Base-by-base conservation (phyloP, 371 early-diverging fungal genomes). In the Saksenaea vasiformis region DNA sequence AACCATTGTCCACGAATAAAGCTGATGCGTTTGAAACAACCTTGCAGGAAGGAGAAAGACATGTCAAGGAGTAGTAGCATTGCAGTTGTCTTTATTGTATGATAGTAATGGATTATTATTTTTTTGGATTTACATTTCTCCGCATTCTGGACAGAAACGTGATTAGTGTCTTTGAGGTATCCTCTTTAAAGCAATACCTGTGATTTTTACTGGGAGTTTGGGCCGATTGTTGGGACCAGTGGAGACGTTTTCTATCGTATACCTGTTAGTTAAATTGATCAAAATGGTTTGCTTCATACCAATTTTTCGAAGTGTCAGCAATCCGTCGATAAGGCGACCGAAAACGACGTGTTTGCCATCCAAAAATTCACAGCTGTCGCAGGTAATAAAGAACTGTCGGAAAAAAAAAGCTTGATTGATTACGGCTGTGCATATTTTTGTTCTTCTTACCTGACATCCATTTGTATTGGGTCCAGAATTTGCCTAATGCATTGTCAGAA, bases 361-460 rank as follows among this genome's bases (percentile, higher is more conserved):
- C 69, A 99, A 80, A 72, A 92, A 96, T 26, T 91, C 91, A 59
- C 91, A 87, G 65, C 90, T 88, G 53, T 85, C 91, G 62, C 95
- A 92, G 0, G 98, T 97, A 66, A 99, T 97, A 71, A 99, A 99
- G 77, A 99, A 99, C 85, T 96, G 7, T 31, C 31, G n/a, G n/a
- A 80, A 5, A 17, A 31, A 1, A 14, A 31, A 27, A 15, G 4
- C 15, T 54, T 22, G 10, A 56, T 61, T n/a, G 5, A 22, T 34
- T 26, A 7, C n/a, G 3, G 0, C n/a, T 31, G 10, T 43, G 26
- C 24, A 38, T n/a, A 41, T 13, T 17, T 9, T 27, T 58, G 0
- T 5, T 53, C 3, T 5, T 24, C 53, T 34, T 76, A 86, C 87
- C 80, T 94, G 94, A 66, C 95, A 95, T 37, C 98, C 97, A 63